These are phyloP conservation scores for Trametes gibbosa DNA, from an alignment of 768 basidiomycete species.

Conservation along the genomic window DNA sequence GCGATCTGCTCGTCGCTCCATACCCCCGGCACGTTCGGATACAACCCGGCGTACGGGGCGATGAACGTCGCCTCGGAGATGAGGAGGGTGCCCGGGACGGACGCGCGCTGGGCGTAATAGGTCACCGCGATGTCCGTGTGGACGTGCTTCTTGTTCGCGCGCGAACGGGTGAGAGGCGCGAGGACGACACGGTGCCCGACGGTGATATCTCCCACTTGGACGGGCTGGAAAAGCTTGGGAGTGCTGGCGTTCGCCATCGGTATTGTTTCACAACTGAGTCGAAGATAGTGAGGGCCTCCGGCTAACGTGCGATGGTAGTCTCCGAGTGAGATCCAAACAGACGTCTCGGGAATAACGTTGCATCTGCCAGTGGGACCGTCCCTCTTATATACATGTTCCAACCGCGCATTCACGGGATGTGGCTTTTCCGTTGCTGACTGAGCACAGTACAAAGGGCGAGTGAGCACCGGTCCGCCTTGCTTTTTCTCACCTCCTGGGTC, in stretches of 20 bases:
- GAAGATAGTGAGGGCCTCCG: too few relatives aligned
- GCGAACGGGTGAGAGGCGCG: constrained; percentile 23
- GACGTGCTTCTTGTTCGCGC: constrained; percentile 34
- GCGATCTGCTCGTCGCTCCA: constrained; percentile 54
- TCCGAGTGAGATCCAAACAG: too few relatives aligned
- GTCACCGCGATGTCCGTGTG: constrained; percentile 35
- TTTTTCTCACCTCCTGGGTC: too few relatives aligned
- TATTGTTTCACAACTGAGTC: too few relatives aligned
- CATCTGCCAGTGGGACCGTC: too few relatives aligned
- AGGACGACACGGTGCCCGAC: not conserved
- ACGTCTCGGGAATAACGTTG: too few relatives aligned
- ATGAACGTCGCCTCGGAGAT: constrained; percentile 57
- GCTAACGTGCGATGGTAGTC: too few relatives aligned
- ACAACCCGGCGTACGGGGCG: constrained; percentile 37
- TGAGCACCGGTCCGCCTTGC: too few relatives aligned
- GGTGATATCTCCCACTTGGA: not conserved
- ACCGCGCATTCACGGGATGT: too few relatives aligned
- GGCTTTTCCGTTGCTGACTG: too few relatives aligned
- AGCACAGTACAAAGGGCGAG: too few relatives aligned
- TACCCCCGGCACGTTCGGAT: constrained; percentile 59
- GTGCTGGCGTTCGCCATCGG: not conserved
- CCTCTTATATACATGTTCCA: too few relatives aligned
- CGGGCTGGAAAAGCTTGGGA: not conserved
- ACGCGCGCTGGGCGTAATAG: constrained; percentile 47
- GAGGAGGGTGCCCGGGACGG: constrained; percentile 47